phyloP scores from a whole-genome alignment of 2,329 filamentous ascomycete genomes.

The Cordyceps javanica region DNA sequence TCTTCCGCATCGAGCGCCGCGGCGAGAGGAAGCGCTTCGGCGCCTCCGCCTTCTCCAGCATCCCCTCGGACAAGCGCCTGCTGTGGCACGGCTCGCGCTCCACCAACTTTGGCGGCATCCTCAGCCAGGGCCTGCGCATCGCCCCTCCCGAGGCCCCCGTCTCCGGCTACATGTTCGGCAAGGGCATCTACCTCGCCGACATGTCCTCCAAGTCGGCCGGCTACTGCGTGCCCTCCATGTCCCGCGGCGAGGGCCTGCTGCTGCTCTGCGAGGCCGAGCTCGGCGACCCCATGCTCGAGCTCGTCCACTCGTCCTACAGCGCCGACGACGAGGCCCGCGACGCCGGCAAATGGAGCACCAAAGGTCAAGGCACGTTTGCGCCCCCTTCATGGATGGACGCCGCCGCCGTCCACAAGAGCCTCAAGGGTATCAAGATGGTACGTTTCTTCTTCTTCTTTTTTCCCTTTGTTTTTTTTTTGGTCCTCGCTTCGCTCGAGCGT shows the following conservation, averaged over 20 bases:
- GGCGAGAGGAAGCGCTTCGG: conserved; percentile 67
- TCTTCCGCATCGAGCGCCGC: conserved; percentile 75
- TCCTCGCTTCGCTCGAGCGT: not conserved
- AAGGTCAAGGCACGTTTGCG: conserved; percentile 59
- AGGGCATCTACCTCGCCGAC: conserved; percentile 83
- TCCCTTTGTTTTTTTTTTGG: not conserved
- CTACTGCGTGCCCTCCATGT: conserved; percentile 61
- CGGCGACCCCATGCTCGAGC: conserved; percentile 65
- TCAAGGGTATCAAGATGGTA: conserved; percentile 67
- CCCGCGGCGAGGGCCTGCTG: conserved; percentile 65
- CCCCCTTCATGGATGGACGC: conserved; percentile 74
- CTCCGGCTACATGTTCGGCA: conserved; percentile 81
- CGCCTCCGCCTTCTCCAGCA: conserved; percentile 44
- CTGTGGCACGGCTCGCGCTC: conserved; percentile 83
- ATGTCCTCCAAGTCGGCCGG: conserved; percentile 77
- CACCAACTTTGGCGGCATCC: conserved; percentile 82
- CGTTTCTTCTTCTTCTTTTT: conserved; percentile 30
- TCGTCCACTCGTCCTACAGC: conserved; percentile 50
- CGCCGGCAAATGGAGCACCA: conserved; percentile 59
- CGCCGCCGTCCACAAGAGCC: conserved; percentile 50
- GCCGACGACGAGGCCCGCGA: conserved; percentile 59
- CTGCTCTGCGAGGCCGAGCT: conserved; percentile 77
- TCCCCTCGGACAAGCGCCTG: conserved; percentile 62
- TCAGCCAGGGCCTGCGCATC: conserved; percentile 83
- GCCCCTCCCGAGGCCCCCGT: conserved; percentile 78